These are phyloP conservation scores for Poa annua DNA, from an alignment of 176 grass and related monocot genomes.

Conservation along the genomic window DNA sequence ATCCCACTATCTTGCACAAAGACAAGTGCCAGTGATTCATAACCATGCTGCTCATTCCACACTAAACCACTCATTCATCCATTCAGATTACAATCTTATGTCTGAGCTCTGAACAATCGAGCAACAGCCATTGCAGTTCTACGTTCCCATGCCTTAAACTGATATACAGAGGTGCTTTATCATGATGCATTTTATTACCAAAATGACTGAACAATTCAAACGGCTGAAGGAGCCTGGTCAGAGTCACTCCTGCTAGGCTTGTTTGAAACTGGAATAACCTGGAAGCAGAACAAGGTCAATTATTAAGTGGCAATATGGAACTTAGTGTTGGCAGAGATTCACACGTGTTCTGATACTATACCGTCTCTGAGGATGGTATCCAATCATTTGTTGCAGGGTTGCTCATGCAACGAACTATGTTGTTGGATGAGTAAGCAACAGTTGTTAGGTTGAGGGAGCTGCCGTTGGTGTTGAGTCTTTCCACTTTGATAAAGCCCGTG, in stretches of 20 bases:
- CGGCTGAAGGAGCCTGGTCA: not conserved
- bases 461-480: slow-evolving; percentile 52
- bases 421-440: slow-evolving; percentile 37
- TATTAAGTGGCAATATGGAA: not conserved
- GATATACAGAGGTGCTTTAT: not conserved
- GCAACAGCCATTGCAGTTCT: not conserved
- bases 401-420: slow-evolving; percentile 47
- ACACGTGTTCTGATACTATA: slow-evolving; percentile 27
- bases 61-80: not conserved
- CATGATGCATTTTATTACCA: slow-evolving; percentile 28
- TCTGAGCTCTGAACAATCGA: not conserved
- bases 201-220: not conserved
- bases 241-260: slow-evolving; percentile 78
- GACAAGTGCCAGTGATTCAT: not conserved
- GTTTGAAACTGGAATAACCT: slow-evolving; percentile 74
- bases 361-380: slow-evolving; percentile 72
- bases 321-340: not conserved
- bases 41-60: slow-evolving; percentile 12
- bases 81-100: not conserved
- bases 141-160: not conserved
- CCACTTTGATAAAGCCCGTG: slow-evolving; percentile 76
- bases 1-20: slow-evolving; percentile 1
- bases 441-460: slow-evolving; percentile 33
- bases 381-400: slow-evolving; percentile 93
- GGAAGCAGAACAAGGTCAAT: slow-evolving; percentile 11